Evolutionary conservation across 805 yeast genomes (phyloP).

Genomic region (Cyberlindnera amylophila): DNA sequence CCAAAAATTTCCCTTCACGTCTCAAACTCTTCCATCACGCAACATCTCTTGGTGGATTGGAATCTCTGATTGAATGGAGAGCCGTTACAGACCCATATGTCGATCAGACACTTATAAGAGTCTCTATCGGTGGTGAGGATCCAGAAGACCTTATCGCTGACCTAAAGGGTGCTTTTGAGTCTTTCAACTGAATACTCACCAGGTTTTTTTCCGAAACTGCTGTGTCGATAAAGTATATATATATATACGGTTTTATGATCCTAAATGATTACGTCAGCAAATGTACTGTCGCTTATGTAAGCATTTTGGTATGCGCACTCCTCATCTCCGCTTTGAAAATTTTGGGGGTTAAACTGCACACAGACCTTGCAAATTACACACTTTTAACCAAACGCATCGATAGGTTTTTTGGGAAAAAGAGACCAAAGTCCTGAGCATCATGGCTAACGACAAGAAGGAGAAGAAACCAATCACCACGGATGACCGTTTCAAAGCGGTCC

Average conservation of each 20-base stretch:
- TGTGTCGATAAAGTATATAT: no score
- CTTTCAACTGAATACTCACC: conserved; percentile 16
- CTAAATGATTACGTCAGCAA: no score
- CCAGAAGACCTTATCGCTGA: conserved; percentile 74
- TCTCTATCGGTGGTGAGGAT: conserved; percentile 80
- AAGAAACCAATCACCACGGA: conserved; percentile 44
- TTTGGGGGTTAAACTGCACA: conserved; percentile 4
- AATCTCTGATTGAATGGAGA: conserved; percentile 89
- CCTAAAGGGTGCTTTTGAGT: conserved; percentile 50
- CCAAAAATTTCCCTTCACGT: conserved; percentile 59
- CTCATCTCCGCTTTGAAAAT: conserved; percentile 10
- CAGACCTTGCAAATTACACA: no score
- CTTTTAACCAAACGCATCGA: no score
- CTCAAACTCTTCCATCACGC: conserved; percentile 81
- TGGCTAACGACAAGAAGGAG: conserved; percentile 2
- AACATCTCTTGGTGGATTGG: conserved; percentile 90
- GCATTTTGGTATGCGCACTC: conserved; percentile 10
- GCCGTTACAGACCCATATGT: conserved; percentile 63
- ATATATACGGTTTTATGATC: no score
- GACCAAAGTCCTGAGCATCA: no score
- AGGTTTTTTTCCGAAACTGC: no score
- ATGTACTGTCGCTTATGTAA: no score
- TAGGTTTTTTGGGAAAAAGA: no score
- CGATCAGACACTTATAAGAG: conserved; percentile 56
- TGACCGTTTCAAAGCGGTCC: conserved; percentile 73